These are phyloP conservation scores for Rutstroemia sp. DNA, from an alignment of 2,329 filamentous ascomycete genomes.

Conservation along the genomic window DNA sequence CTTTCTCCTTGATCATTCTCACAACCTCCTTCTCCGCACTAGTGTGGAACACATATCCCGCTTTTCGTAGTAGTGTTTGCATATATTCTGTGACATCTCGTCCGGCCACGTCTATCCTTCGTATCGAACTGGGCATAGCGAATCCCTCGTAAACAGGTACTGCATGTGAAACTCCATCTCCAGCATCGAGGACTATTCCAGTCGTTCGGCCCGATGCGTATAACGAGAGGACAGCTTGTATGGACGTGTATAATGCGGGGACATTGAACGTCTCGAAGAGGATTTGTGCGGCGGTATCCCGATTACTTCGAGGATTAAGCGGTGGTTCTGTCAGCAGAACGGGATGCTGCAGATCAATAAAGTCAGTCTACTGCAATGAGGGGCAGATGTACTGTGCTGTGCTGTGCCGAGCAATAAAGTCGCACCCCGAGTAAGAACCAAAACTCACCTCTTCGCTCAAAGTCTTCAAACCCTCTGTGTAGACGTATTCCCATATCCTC, in stretches of 20 bases:
- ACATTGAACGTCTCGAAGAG: constrained; percentile 99
- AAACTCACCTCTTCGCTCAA: constrained; percentile 81
- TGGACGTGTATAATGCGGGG: constrained; percentile 90
- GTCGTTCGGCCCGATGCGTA: constrained; percentile 96
- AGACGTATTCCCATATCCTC: constrained; percentile 97
- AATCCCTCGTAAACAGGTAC: constrained; percentile 98
- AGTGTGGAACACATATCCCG: constrained; percentile 90
- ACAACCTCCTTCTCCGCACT: constrained; percentile 99
- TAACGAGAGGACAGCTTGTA: constrained; percentile 91
- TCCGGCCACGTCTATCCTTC: constrained; percentile 91
- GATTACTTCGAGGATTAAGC: constrained; percentile 89
- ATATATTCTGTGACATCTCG: constrained; percentile 94
- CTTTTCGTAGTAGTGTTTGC: constrained; percentile 84
- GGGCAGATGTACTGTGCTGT: too few relatives aligned
- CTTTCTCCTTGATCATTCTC: constrained; percentile 90
- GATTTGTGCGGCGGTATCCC: constrained; percentile 93
- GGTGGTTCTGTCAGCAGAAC: constrained; percentile 94
- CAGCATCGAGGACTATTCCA: constrained; percentile 89
- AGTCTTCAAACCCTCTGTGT: constrained; percentile 91
- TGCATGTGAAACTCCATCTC: constrained; percentile 93
- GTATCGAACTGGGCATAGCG: constrained; percentile 90
- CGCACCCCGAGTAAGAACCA: not conserved
- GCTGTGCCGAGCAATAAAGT: not conserved
- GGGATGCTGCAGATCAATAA: constrained; percentile 57
- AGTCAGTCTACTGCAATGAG: not conserved